A percentile compares a stretch with the other conserved stretches of the same genome.
phyloP scores from a whole-genome alignment of 2,329 filamentous ascomycete genomes.

The Penicillium hordei region DNA sequence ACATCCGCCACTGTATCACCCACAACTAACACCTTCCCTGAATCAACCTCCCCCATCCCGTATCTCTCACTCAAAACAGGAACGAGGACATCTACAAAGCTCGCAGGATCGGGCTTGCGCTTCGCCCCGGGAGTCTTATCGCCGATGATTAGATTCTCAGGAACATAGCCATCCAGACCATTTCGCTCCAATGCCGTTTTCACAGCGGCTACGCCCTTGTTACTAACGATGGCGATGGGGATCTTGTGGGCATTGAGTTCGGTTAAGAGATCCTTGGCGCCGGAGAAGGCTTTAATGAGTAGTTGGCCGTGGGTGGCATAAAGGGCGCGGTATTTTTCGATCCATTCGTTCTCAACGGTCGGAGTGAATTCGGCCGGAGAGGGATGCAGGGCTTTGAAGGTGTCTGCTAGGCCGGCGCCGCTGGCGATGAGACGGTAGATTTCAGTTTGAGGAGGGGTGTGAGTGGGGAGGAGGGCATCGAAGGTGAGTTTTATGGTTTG shows the following conservation, averaged over 20 bases:
- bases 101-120: conserved; percentile 19
- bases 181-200: conserved; percentile 15
- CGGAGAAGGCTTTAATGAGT: conserved; percentile 22
- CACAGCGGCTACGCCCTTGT: conserved; percentile 24
- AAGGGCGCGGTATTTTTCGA: conserved; percentile 21
- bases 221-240: conserved; percentile 26
- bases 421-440: conserved; percentile 18
- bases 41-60: conserved; percentile 3
- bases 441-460: conserved; percentile 9
- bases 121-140: conserved; percentile 19
- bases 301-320: conserved; percentile 23
- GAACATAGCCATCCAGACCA: conserved; percentile 9
- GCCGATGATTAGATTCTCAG: conserved; percentile 16
- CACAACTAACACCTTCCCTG: conserved; percentile 9
- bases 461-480: conserved; percentile 10
- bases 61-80: conserved; percentile 12
- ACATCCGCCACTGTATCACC: conserved; percentile 21
- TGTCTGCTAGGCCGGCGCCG: conserved; percentile 16
- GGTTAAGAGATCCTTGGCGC: conserved; percentile 16
- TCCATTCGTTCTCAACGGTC: conserved; percentile 19
- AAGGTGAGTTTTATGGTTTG: conserved; percentile 18
- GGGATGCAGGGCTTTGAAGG: conserved; percentile 13
- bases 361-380: conserved; percentile 1
- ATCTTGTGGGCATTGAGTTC: conserved; percentile 11
- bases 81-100: conserved; percentile 17